Conservation (phyloP, 1,139 yeast species). For the Pneumocystis carinii region DNA sequence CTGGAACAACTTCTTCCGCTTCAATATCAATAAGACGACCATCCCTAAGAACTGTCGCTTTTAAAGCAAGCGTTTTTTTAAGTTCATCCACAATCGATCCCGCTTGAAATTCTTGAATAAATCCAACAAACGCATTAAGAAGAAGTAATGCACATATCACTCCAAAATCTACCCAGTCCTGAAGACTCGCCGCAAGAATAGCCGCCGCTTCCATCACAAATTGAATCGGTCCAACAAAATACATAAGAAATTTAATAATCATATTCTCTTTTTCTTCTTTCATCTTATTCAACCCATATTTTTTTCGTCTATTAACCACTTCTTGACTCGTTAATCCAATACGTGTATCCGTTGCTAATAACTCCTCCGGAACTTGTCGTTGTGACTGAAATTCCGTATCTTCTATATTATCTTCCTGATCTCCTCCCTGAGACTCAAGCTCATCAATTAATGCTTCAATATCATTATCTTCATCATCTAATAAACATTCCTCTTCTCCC, state of each 20-base stretch:
- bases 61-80: constrained; percentile 29
- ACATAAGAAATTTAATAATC: constrained; percentile 71
- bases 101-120: constrained; percentile 78
- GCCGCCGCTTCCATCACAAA: constrained; percentile 99
- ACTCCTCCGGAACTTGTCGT: constrained; percentile 76
- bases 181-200: constrained; percentile 90
- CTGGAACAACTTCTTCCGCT: constrained; percentile 63
- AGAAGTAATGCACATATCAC: constrained; percentile 79
- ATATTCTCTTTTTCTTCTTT: constrained; percentile 81
- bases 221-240: constrained; percentile 96
- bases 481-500: neutral
- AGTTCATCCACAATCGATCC: constrained; percentile 34
- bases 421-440: constrained; percentile 68
- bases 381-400: constrained; percentile 28
- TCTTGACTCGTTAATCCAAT: constrained; percentile 71
- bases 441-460: constrained; percentile 81
- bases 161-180: constrained; percentile 99
- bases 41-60: constrained; percentile 53
- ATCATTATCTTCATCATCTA: constrained; percentile 54
- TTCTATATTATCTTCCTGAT: constrained; percentile 38
- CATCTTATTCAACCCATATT: constrained; percentile 88
- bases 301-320: constrained; percentile 76
- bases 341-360: constrained; percentile 73
- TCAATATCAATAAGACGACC: constrained; percentile 47
- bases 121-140: constrained; percentile 90